Conservation (phyloP, 257 asterid genomes). For the Rubia yunnanensis region DNA sequence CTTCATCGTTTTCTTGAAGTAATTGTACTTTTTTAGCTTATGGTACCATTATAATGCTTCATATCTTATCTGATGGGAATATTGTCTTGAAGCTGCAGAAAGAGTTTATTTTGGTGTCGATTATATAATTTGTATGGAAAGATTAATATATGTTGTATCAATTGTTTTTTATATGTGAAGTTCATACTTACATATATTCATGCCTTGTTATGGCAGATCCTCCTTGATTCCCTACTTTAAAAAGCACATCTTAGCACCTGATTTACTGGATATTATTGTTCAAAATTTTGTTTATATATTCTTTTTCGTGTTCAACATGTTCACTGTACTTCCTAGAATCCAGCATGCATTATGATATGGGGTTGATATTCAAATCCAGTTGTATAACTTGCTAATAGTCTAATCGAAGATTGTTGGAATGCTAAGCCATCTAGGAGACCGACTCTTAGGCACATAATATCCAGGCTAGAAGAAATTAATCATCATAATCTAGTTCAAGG, state of each 20-base stretch:
- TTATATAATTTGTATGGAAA: not conserved
- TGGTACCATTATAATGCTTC: no score
- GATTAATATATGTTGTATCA: not conserved
- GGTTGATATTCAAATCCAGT: slow-evolving; percentile 2
- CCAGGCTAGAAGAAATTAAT: slow-evolving; percentile 44
- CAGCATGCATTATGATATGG: not conserved
- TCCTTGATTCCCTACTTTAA: not conserved
- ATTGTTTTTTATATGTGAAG: not conserved
- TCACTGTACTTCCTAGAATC: not conserved
- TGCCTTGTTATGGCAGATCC: no score
- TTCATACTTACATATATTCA: not conserved
- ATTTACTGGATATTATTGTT: no score
- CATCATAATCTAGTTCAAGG: slow-evolving; percentile 30
- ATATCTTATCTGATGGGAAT: no score
- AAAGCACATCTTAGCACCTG: no score
- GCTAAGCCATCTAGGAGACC: slow-evolving; percentile 56
- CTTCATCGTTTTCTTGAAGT: no score
- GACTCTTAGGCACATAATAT: slow-evolving; percentile 47
- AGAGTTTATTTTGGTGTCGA: no score
- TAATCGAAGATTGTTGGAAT: slow-evolving; percentile 66
- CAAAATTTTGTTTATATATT: no score
- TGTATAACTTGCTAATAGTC: slow-evolving; percentile 34
- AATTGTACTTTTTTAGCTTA: no score
- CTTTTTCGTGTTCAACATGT: not conserved
- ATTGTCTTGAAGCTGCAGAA: no score